Conservation (phyloP, 2,329 filamentous ascomycete genomes). For the Aspergillus uvarum region DNA sequence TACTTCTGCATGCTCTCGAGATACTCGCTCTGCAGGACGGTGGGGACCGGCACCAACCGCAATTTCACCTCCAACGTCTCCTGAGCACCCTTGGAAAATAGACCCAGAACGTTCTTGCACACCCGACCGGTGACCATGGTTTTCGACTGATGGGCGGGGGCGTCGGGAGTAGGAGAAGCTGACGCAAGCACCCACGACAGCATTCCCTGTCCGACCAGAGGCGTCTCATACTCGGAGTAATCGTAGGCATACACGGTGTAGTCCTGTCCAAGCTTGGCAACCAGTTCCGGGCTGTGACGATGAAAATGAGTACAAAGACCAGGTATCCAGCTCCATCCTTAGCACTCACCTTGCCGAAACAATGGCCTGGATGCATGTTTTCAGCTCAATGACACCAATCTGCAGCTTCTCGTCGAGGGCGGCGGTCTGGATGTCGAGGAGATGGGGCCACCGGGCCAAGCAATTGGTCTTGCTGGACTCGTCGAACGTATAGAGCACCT, state of each 20-base stretch:
- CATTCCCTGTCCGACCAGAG: constrained; percentile 93
- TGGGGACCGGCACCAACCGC: constrained; percentile 75
- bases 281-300: constrained; percentile 73
- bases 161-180: constrained; percentile 56
- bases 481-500: constrained; percentile 96
- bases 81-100: constrained; percentile 76
- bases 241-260: constrained; percentile 98
- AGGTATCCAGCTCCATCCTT: neutral
- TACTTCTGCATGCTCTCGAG: constrained; percentile 61
- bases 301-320: neutral
- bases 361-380: constrained; percentile 82
- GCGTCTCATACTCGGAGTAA: constrained; percentile 91
- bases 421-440: constrained; percentile 76
- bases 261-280: constrained; percentile 70
- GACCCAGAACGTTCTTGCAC: constrained; percentile 76
- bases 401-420: constrained; percentile 74
- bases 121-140: constrained; percentile 81
- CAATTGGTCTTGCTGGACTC: constrained; percentile 84
- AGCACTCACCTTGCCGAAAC: constrained; percentile 56
- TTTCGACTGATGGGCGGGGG: constrained; percentile 61
- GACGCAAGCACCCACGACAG: constrained; percentile 76
- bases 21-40: constrained; percentile 61
- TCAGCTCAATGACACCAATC: constrained; percentile 85
- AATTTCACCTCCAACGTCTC: constrained; percentile 94
- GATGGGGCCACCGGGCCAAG: constrained; percentile 78